Evolutionary conservation across 2,329 filamentous ascomycete species (phyloP).

Genomic region (Plectosphaerella sp.): DNA sequence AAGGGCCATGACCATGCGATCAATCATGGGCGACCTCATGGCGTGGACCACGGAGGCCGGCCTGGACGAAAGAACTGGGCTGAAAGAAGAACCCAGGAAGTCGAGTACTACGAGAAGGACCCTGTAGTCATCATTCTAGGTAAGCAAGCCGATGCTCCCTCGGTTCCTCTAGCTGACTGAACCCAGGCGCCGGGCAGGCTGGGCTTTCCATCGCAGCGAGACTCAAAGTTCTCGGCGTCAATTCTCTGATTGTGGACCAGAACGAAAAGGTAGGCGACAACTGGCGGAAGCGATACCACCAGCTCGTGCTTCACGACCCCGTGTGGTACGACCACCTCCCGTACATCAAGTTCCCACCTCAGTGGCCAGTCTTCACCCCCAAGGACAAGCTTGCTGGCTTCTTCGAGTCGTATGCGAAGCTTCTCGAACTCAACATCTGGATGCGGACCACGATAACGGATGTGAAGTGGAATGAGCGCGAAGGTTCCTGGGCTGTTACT

Average conservation of each 20-base stretch:
- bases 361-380: constrained; percentile 63
- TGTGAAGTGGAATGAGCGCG: constrained; percentile 41
- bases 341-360: constrained; percentile 55
- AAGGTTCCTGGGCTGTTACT: constrained; percentile 51
- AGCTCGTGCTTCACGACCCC: constrained; percentile 58
- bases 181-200: constrained; percentile 48
- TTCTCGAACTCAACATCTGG: constrained; percentile 64
- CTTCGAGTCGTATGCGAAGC: constrained; percentile 56
- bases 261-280: constrained; percentile 51
- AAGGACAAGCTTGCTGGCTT: constrained; percentile 65
- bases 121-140: constrained; percentile 13
- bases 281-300: constrained; percentile 54
- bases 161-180: neutral
- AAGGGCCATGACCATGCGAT: constrained; percentile 41
- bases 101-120: constrained; percentile 8
- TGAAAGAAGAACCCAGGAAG: constrained; percentile 9
- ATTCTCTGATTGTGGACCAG: constrained; percentile 47
- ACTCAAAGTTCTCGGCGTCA: constrained; percentile 49
- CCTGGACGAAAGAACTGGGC: constrained; percentile 15
- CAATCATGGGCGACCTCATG: constrained; percentile 38
- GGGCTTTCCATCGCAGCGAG: constrained; percentile 48
- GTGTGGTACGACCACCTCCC: constrained; percentile 56
- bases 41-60: constrained; percentile 34
- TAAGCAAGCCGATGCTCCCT: constrained; percentile 14
- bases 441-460: constrained; percentile 40